These are phyloP conservation scores for Aspergillus carbonarius DNA, from an alignment of 2,329 filamentous ascomycete species.

Conservation along the genomic window DNA sequence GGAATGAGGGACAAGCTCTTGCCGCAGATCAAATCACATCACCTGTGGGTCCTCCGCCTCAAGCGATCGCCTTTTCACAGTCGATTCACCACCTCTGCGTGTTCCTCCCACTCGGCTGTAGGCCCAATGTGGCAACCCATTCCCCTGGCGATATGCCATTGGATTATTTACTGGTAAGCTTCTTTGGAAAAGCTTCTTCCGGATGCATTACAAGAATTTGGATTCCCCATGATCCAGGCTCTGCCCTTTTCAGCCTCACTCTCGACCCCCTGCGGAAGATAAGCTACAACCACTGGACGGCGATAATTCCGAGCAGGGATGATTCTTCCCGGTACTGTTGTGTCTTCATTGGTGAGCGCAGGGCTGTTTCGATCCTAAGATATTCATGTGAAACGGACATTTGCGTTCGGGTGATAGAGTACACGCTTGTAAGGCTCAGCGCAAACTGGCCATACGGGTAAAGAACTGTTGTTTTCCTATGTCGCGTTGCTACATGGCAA, in stretches of 20 bases:
- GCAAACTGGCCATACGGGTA: not conserved
- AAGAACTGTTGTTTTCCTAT: not conserved
- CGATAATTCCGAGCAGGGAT: not conserved
- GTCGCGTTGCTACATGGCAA: not conserved
- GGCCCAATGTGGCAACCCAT: not conserved
- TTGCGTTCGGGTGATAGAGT: not conserved
- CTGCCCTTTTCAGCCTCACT: not conserved
- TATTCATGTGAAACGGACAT: not conserved
- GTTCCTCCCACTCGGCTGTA: not conserved
- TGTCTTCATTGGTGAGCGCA: not conserved
- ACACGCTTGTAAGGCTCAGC: not conserved
- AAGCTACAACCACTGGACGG: not conserved
- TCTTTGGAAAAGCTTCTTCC: not conserved
- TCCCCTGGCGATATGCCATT: not conserved
- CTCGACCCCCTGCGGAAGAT: not conserved
- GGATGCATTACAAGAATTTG: not conserved
- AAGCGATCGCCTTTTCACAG: not conserved
- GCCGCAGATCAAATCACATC: not conserved
- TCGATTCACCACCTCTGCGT: not conserved
- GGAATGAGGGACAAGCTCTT: not conserved
- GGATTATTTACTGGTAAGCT: not conserved
- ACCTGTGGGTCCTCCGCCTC: slow-evolving; percentile 4
- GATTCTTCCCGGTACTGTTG: not conserved
- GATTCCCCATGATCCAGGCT: not conserved
- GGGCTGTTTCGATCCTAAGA: not conserved